Evolutionary conservation across 108 stramenopile species (phyloP).

Genomic region (Bacterosira constricta): DNA sequence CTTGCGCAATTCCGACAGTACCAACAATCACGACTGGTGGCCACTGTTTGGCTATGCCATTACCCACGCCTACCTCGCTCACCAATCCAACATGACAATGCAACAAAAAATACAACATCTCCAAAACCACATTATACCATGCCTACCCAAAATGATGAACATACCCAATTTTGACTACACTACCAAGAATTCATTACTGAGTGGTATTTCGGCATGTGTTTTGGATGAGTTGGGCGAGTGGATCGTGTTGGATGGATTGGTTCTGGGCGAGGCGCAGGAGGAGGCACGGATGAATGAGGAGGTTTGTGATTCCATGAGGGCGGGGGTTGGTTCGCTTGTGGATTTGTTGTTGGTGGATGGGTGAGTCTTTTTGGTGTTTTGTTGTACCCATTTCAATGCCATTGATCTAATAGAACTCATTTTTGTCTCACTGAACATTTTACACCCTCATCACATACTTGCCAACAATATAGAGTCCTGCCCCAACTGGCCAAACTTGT

Average conservation of each 20-base stretch:
- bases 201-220: slow-evolving; percentile 36
- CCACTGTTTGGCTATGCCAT: slow-evolving; percentile 41
- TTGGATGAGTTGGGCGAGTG: slow-evolving; percentile 42
- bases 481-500: slow-evolving; percentile 18
- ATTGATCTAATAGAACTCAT: no score
- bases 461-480: slow-evolving; percentile 14
- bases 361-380: slow-evolving; percentile 17
- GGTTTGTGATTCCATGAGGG: slow-evolving; percentile 13
- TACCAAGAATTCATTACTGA: slow-evolving; percentile 20
- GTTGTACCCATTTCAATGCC: not conserved
- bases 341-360: slow-evolving; percentile 36
- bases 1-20: not conserved
- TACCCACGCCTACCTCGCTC: slow-evolving; percentile 26
- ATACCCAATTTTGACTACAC: slow-evolving; percentile 13
- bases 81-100: not conserved
- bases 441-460: not conserved
- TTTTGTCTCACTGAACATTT: no score
- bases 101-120: slow-evolving; percentile 19
- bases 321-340: slow-evolving; percentile 36
- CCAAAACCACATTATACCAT: not conserved
- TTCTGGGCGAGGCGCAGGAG: slow-evolving; percentile 6
- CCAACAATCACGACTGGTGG: slow-evolving; percentile 15
- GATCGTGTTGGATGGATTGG: slow-evolving; percentile 18
- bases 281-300: not conserved
- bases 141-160: slow-evolving; percentile 24